Evolutionary conservation across 495 filamentous ascomycete species (phyloP), one percentile per base, ranked within the genome.

Genomic region (Penicillium nucicola): DNA sequence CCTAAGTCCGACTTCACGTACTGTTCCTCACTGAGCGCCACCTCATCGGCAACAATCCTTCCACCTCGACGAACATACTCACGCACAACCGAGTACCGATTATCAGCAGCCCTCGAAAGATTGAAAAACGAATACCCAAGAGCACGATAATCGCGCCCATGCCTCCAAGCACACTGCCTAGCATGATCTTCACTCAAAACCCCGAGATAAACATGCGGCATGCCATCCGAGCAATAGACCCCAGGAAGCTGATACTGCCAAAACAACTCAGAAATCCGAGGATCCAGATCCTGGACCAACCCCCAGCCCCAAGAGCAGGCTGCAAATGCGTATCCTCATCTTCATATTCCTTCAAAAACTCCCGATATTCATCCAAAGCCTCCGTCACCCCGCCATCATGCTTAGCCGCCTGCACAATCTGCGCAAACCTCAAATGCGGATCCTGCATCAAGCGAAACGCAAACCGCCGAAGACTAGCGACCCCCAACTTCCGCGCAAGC

Each of bases 151-250:
- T 41, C 18, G 12, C 72, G 75, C 44, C 83, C 84, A 11, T 74
- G 53, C 45, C 74, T 74, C 88, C 88, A 92, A 3, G 83, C 82
- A 52, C 81, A 87, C 32, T 74, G 74, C 32, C 81, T 73, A 5
- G 69, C 44, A 31, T 78, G 79, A 50, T 77, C 83, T 48, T 89
- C 85, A 12, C 79, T 61, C 1, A 87, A 56, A 25, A 79, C 66
- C 0, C 82, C 77, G 7, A 89, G 72, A 50, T 83, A 88, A 31
- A 87, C 73, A 33, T 72, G 65, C 7, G 62, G 64, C 19, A 46
- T 37, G 18, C 48, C 38, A 3, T 35, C 28, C 20, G n/a, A 14
- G 15, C 47, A 43, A 23, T 61, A 61, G 12, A 38, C 36, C 14
- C 53, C 25, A 8, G 49, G 58, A 8, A 50, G 34, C 44, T 61